These are phyloP conservation scores for Arthrobotrys musiformis DNA, from an alignment of 2,329 filamentous ascomycete genomes.

Conservation along the genomic window DNA sequence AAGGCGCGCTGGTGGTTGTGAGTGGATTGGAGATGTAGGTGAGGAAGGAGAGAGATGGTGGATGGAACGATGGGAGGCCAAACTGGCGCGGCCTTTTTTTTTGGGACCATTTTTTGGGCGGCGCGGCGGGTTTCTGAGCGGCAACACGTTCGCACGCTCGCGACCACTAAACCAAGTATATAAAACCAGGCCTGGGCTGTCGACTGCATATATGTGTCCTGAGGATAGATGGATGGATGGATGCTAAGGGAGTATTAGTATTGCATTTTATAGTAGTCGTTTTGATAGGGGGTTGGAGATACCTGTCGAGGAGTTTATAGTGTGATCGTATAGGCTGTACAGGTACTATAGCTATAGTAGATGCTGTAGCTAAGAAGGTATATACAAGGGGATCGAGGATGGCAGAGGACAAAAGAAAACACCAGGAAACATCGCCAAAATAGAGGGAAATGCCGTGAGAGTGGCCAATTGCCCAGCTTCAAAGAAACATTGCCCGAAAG, in stretches of 20 bases:
- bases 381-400: not conserved
- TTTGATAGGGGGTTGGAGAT: too few relatives aligned
- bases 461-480: not conserved
- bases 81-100: not conserved
- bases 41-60: not conserved
- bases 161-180: too few relatives aligned
- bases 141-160: too few relatives aligned
- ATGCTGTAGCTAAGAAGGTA: too few relatives aligned
- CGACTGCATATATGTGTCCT: too few relatives aligned
- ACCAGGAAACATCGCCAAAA: not conserved
- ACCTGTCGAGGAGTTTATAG: too few relatives aligned
- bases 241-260: too few relatives aligned
- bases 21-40: slow-evolving; percentile 1
- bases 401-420: not conserved
- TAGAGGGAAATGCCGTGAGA: not conserved
- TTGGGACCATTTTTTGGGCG: slow-evolving; percentile 6
- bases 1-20: not conserved
- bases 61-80: not conserved
- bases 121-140: not conserved
- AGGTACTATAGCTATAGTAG: too few relatives aligned
- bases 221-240: too few relatives aligned
- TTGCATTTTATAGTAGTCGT: too few relatives aligned
- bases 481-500: not conserved
- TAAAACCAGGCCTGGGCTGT: not conserved
- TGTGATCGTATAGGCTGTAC: too few relatives aligned